phyloP scores from a whole-genome alignment of 768 basidiomycete species.

The Boletus pseudopeckii region DNA sequence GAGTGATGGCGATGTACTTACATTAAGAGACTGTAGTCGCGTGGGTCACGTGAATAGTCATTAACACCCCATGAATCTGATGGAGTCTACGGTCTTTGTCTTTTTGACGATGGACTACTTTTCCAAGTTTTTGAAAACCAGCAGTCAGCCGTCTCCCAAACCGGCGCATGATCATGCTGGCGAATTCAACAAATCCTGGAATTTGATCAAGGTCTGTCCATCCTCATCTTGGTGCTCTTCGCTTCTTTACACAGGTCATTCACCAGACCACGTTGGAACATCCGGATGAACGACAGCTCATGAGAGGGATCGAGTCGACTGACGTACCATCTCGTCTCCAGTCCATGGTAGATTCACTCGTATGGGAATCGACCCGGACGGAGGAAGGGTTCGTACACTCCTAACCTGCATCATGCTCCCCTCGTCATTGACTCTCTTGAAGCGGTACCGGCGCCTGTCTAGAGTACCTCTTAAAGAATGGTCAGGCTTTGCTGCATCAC shows the following conservation, averaged over 20 bases:
- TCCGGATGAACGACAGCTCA: conserved; percentile 87
- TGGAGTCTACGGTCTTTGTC: too few species aligned
- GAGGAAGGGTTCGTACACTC: conserved; percentile 74
- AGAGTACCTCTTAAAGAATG: conserved; percentile 89
- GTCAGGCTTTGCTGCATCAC: conserved; percentile 35
- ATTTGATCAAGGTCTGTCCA: conserved; percentile 56
- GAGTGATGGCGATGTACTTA: not conserved
- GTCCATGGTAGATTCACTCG: conserved; percentile 81
- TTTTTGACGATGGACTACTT: conserved; percentile 70
- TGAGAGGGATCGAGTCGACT: conserved; percentile 76
- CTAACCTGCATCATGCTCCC: not conserved
- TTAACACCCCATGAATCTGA: not conserved
- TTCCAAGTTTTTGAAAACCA: conserved; percentile 64
- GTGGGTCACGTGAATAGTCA: conserved; percentile 14
- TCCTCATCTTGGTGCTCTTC: not conserved
- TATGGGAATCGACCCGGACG: conserved; percentile 79
- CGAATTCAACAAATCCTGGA: conserved; percentile 78
- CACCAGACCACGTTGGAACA: conserved; percentile 73
- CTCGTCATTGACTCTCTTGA: conserved; percentile 11
- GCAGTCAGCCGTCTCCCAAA: conserved; percentile 45
- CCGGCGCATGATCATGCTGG: conserved; percentile 59
- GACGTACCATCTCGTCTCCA: conserved; percentile 73
- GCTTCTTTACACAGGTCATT: conserved; percentile 7
- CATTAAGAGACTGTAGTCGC: not conserved
- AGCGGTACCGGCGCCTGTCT: conserved; percentile 87